phyloP scores from a whole-genome alignment of 108 stramenopile genomes.

The Stephanodiscus triporus region DNA sequence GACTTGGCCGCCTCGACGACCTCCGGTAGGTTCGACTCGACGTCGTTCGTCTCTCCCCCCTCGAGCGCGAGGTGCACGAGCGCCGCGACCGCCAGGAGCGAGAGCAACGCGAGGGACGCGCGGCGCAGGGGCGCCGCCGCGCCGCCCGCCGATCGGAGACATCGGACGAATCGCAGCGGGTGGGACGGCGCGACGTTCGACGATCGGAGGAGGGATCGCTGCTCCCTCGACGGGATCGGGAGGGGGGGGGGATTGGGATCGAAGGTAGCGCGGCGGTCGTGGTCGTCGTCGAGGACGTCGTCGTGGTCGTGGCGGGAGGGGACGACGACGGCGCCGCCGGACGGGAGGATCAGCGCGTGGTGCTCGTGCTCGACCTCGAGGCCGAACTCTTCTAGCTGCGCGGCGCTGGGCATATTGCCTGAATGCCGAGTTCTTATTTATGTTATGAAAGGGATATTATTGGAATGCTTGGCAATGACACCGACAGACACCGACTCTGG shows the following conservation, averaged over 20 bases:
- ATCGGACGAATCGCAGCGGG: background rate
- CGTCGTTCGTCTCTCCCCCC: slow-evolving; percentile 14
- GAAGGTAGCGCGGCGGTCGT: background rate
- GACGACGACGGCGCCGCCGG: slow-evolving; percentile 4
- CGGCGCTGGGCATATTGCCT: slow-evolving; percentile 49
- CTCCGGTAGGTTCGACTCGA: background rate
- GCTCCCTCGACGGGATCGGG: slow-evolving; percentile 11
- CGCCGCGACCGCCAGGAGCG: slow-evolving; percentile 19
- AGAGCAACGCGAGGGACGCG: slow-evolving; percentile 16
- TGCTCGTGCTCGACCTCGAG: slow-evolving; percentile 50
- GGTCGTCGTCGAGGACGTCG: background rate
- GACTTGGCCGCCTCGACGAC: background rate
- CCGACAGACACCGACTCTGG: too few species aligned
- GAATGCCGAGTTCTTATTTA: too few species aligned
- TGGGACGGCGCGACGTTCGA: slow-evolving; percentile 2
- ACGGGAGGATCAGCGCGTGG: slow-evolving; percentile 24
- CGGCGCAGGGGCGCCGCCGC: slow-evolving; percentile 7
- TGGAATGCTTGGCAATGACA: too few species aligned
- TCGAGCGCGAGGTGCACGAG: slow-evolving; percentile 24
- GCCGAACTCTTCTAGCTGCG: slow-evolving; percentile 51
- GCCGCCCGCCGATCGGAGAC: background rate
- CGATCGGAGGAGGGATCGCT: slow-evolving; percentile 3
- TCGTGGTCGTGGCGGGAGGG: background rate
- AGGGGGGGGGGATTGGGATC: slow-evolving; percentile 1
- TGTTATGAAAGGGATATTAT: too few species aligned